phyloP scores from a whole-genome alignment of 1,139 yeast species.

The Kodamaea suecica region DNA sequence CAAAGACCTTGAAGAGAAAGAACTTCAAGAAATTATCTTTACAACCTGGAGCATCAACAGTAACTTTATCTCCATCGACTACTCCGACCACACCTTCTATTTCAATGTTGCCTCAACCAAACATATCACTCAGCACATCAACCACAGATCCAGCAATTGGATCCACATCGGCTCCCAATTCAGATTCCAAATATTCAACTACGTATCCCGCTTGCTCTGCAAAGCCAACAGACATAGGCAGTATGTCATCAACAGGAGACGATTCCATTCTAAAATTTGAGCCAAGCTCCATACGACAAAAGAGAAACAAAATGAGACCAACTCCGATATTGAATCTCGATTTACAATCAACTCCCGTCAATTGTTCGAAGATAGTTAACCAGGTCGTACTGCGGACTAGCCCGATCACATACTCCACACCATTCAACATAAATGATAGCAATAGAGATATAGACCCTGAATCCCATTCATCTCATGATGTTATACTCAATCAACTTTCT shows the following conservation, averaged over 20 bases:
- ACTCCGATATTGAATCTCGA: conserved; percentile 19
- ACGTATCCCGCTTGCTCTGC: no score
- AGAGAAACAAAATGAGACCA: conserved; percentile 17
- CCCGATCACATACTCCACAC: neutral
- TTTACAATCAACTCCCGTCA: conserved; percentile 3
- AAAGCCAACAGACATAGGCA: no score
- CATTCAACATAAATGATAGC: conserved; percentile 19
- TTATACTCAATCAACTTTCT: conserved; percentile 30
- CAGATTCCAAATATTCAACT: no score
- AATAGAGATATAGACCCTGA: conserved; percentile 32
- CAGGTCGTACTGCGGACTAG: conserved; percentile 9
- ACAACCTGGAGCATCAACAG: conserved; percentile 18
- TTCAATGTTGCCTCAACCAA: neutral
- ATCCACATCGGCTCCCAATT: no score
- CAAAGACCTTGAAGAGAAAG: conserved; percentile 66
- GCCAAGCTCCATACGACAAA: conserved; percentile 13
- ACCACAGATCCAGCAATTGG: neutral
- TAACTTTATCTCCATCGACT: no score
- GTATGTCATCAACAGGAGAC: no score
- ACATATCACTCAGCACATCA: neutral
- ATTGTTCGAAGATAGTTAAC: conserved; percentile 7
- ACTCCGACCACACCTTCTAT: neutral
- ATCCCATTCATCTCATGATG: conserved; percentile 21
- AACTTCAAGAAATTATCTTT: conserved; percentile 72
- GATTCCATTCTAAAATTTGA: conserved; percentile 9